Evolutionary conservation across 371 early-diverging fungal genomes (phyloP).

Genomic region (Apophysomyces ossiformis): DNA sequence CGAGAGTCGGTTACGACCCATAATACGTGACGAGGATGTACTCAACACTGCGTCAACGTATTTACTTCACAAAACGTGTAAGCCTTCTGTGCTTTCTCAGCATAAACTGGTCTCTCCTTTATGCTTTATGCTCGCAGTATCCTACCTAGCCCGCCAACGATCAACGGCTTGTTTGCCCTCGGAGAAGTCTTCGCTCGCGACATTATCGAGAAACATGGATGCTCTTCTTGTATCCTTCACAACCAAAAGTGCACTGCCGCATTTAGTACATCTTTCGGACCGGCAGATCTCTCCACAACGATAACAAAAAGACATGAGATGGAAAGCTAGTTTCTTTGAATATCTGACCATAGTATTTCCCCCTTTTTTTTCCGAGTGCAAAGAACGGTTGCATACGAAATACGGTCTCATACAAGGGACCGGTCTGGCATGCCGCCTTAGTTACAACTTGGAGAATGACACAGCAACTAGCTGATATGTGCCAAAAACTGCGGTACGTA

Average conservation of each 20-base stretch:
- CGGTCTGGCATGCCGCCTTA: too few species aligned
- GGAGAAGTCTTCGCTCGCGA: constrained; percentile 12
- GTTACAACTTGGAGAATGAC: too few species aligned
- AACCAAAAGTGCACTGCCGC: constrained; percentile 25
- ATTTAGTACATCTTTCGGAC: constrained; percentile 35
- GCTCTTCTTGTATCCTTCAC: not conserved
- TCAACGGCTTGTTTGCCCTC: constrained; percentile 16
- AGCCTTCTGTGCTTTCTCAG: too few species aligned
- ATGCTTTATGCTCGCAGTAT: not conserved
- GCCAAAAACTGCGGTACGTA: too few species aligned
- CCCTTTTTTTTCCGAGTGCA: too few species aligned
- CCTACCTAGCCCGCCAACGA: constrained; percentile 38
- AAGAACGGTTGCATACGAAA: too few species aligned
- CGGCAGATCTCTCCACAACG: constrained; percentile 43
- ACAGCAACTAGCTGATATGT: too few species aligned
- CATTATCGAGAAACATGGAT: constrained; percentile 7
- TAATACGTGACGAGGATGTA: constrained; percentile 11
- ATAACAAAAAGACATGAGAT: constrained; percentile 38
- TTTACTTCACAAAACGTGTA: constrained; percentile 11
- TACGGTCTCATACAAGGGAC: too few species aligned
- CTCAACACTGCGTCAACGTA: constrained; percentile 25
- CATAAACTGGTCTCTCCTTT: not conserved
- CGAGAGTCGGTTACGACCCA: not conserved
- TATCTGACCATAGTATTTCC: too few species aligned
- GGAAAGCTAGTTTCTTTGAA: not conserved